Evolutionary conservation across 106 monocot species (phyloP).

Genomic region (Cymbidium sinense): DNA sequence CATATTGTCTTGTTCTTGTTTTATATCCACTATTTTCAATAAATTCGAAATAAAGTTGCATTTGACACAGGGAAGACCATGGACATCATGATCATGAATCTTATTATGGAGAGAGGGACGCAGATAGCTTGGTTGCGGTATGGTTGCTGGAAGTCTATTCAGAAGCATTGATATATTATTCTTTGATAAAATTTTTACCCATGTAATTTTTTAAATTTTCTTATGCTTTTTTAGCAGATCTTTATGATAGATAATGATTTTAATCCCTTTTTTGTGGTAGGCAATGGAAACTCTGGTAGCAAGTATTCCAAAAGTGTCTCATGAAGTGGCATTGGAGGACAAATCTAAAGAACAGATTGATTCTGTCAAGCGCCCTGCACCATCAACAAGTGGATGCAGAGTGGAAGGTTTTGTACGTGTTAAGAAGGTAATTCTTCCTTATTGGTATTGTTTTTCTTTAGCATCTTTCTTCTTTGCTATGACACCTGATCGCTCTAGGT

Average conservation of each 20-base stretch:
- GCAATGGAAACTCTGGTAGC: slow-evolving; percentile 87
- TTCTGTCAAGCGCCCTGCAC: slow-evolving; percentile 79
- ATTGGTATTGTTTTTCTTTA: background rate
- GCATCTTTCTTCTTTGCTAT: background rate
- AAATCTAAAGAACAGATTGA: slow-evolving; percentile 45
- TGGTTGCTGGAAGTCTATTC: slow-evolving; percentile 7
- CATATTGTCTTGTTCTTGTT: background rate
- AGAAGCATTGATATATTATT: background rate
- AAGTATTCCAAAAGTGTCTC: slow-evolving; percentile 46
- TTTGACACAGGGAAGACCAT: slow-evolving; percentile 66
- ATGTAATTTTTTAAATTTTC: background rate
- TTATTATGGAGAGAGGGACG: slow-evolving; percentile 93
- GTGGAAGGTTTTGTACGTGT: slow-evolving; percentile 97
- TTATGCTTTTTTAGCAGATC: background rate
- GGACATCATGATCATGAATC: slow-evolving; percentile 92
- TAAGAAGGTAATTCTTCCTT: slow-evolving; percentile 58
- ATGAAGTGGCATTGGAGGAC: slow-evolving; percentile 55
- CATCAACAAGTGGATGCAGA: slow-evolving; percentile 81
- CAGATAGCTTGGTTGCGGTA: slow-evolving; percentile 91
- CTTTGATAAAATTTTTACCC: background rate
- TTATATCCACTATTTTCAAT: background rate
- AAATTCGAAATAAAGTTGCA: background rate
- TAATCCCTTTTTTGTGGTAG: slow-evolving; percentile 21
- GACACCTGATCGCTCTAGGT: background rate
- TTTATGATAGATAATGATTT: background rate